These are phyloP conservation scores for Noccaea caerulescens DNA, from an alignment of 345 rosid genomes.

Conservation along the genomic window DNA sequence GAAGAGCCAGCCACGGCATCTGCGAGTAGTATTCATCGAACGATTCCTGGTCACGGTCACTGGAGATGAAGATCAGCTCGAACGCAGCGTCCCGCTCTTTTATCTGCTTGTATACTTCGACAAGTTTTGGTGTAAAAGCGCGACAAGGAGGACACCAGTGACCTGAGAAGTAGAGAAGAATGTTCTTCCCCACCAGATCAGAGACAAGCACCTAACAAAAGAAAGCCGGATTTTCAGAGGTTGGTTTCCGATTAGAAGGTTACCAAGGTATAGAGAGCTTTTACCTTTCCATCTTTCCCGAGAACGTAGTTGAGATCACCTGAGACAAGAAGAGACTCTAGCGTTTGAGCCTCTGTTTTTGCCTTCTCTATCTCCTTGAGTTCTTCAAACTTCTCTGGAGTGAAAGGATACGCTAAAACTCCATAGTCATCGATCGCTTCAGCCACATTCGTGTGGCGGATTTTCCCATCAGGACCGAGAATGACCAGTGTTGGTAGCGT, in stretches of 20 bases:
- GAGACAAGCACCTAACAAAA: conserved; percentile 57
- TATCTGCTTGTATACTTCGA: conserved; percentile 61
- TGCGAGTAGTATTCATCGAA: conserved; percentile 56
- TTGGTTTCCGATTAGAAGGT: neutral
- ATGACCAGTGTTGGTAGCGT: conserved; percentile 63
- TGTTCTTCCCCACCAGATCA: conserved; percentile 66
- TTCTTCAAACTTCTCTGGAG: conserved; percentile 64
- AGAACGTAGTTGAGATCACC: conserved; percentile 66
- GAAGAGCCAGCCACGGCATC: conserved; percentile 81
- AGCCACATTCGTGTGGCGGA: conserved; percentile 57
- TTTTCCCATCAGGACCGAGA: conserved; percentile 76
- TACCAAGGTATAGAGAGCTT: conserved; percentile 6
- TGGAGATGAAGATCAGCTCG: conserved; percentile 67
- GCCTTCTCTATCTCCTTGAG: conserved; percentile 60
- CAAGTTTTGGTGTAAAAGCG: conserved; percentile 64
- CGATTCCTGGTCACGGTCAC: conserved; percentile 58
- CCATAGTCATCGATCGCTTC: conserved; percentile 70
- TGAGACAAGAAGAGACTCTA: conserved; percentile 61
- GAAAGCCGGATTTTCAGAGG: neutral
- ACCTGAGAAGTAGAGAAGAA: conserved; percentile 75
- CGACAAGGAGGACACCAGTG: conserved; percentile 72
- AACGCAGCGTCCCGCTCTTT: conserved; percentile 55
- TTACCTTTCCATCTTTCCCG: conserved; percentile 63
- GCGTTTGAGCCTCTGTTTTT: conserved; percentile 57
- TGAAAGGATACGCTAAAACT: conserved; percentile 66